Base-by-base conservation (phyloP, 441 rosid genomes). In the Gossypium davidsonii region DNA sequence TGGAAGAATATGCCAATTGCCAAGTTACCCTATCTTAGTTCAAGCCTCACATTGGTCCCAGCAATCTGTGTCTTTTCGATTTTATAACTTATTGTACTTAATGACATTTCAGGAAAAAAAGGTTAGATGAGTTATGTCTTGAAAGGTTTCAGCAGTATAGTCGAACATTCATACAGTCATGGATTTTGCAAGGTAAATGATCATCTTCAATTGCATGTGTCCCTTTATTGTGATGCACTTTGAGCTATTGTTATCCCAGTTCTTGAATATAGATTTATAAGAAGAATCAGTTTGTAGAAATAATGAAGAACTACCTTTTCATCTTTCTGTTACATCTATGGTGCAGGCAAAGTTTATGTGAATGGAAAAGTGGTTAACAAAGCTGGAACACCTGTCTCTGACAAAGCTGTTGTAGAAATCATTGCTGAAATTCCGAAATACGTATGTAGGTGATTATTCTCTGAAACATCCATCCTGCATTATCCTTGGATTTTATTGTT, bases 391-490 rank as follows among this genome's bases (percentile, higher is more conserved):
- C 90, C 92, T 15, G 85, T 95, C 58, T 87, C 97, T 6, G 88
- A 84, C 67, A 85, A 83, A 70, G 76, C 91, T 51, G 78, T 83
- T 80, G 89, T 95, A 62, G 90, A 91, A 78, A 92, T 92, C 60
- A 86, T 56, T 58, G 96, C 92, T 23, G 91, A 92, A 83, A 75
- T 89, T 80, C 98, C 98, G 4, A 95, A 92, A 91, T 95, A 83
- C 76, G 97, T 92, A 90, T 92, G 98, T 91, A 94, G 98, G 99
- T 94, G 96, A 92, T 85, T 85, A 84, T 82, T 85, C 78, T 42
- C 72, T 60, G 53, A 70, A 69, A 66, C 70, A 71, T 74, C 44
- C 46, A 34, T 62, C 73, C 39, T 53, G 37, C 64, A 37, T 64
- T 75, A 67, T 67, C 65, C 18, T 58, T n/a, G 60, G 26, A 15